Evolutionary conservation across 192 early-diverging fungal genomes (phyloP), one percentile per base, ranked within the genome.

Genomic region (Phlyctochytrium planicorne): DNA sequence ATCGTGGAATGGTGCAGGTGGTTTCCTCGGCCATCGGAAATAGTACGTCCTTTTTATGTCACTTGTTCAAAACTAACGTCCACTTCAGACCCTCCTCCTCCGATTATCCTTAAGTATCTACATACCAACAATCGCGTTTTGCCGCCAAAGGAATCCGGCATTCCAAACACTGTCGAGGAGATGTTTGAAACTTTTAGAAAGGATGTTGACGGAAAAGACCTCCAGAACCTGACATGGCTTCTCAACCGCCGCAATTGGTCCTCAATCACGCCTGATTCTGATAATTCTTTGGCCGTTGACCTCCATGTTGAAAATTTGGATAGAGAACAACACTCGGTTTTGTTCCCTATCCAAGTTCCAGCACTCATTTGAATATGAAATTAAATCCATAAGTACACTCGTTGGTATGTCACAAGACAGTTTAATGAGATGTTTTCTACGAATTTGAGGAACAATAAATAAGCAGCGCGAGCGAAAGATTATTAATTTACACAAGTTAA

Each of bases 21-120:
- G 80, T 92, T 30, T 91, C 92, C 6, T 87, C 84, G 47, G 92
- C 91, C 33, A 94, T 94, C 72, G 85, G 89, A 71, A 92, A 91
- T 74, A 87, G 63, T 76, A 68, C 34, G 40, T 65, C 25, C 16
- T 60, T 2, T 27, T 25, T 3, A 67, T 27, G 27, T 59, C 50
- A 24, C 36, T 4, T 36, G 24, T 30, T 27, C 16, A 32, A 34
- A 23, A 40, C 16, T 50, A 62, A 63, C 31, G 63, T 63, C 50
- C n/a, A n/a, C n/a, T n/a, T 60, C 65, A 73, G 70, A 60, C 16
- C 90, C 92, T 27, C 90, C 90, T 17, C 92, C 91, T 10, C 81
- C 81, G 37, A 81, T 83, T 14, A 81, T 93, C 47, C 80, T 93
- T 55, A 72, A 78, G 34, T 75, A 86, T 1, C 79, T 93, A 27